Evolutionary conservation across 129 eudicot species (phyloP), one percentile per base, ranked within the genome.

Genomic region (Centaurea solstitialis): DNA sequence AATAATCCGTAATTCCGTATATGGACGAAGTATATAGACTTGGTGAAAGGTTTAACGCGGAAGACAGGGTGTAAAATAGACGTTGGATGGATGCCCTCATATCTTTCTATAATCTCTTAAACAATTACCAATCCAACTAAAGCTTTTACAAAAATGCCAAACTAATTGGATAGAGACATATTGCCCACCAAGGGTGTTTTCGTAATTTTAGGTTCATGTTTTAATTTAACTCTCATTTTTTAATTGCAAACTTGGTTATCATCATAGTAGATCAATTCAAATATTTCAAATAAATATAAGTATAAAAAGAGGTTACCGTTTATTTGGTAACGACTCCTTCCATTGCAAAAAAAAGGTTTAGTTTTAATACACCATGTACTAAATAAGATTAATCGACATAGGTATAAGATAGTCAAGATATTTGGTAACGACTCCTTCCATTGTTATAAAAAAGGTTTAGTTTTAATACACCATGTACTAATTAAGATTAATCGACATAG

Each of bases 11-110:
- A 30, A 30, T 30, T 33, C 65, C 85, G 81, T 69, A 75, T 76
- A 76, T 30, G 76, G 81, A 82, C 81, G 53, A 76, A 68, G 65
- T 53, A 38, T 68, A 22, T 37, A 59, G 80, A 82, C 80, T 82
- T 75, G 86, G 79, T 86, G 86, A 75, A 78, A 47, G 76, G 68
- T 79, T 69, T 76, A 53, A 76, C 78, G 75, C 78, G 77, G 84
- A 70, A 38, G 84, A 74, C 84, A 79, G 84, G 75, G 78, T 80
- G 83, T 72, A 70, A n/a, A 45, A 62, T 62, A 68, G 70, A 12
- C 39, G 65, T 18, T 50, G 77, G 10, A 21, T 6, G 39, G 21
- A 37, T 59, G 59, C 61, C 13, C 26, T 70, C 47, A 22, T 50
- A 21, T 82, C 35, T 20, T 4, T 4, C 4, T 45, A 43, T 65